These are phyloP conservation scores for Mycogone perniciosa DNA, from an alignment of 2,329 filamentous ascomycete species.

Conservation along the genomic window DNA sequence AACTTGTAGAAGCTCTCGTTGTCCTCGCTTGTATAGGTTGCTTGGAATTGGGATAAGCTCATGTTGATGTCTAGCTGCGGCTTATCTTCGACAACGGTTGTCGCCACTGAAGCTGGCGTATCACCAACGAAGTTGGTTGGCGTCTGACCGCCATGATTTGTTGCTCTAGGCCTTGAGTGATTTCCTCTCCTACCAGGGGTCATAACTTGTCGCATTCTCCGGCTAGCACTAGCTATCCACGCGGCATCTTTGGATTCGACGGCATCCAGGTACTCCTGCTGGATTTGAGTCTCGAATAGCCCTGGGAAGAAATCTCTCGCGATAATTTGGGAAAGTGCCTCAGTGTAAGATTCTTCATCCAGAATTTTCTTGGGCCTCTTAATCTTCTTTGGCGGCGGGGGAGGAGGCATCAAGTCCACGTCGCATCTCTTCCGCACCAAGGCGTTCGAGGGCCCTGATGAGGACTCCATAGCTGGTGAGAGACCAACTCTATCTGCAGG, in stretches of 20 bases:
- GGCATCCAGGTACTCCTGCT: constrained; percentile 88
- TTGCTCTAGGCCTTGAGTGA: constrained; percentile 19
- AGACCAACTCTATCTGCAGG: too few species aligned
- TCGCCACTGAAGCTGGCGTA: constrained; percentile 59
- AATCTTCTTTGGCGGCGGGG: constrained; percentile 78
- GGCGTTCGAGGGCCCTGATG: constrained; percentile 40
- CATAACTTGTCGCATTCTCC: constrained; percentile 69
- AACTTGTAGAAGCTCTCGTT: constrained; percentile 95
- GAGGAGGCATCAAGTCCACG: constrained; percentile 73
- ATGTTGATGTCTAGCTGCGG: constrained; percentile 65
- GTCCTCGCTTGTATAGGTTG: constrained; percentile 93
- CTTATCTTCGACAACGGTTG: constrained; percentile 32
- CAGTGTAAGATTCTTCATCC: constrained; percentile 90
- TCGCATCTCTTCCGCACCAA: constrained; percentile 65
- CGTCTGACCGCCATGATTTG: constrained; percentile 41
- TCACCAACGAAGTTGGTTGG: constrained; percentile 63
- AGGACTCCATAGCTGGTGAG: constrained; percentile 31
- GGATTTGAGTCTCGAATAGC: constrained; percentile 74
- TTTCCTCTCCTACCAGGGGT: constrained; percentile 55
- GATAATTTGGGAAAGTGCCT: constrained; percentile 87
- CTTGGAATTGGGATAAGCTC: constrained; percentile 78
- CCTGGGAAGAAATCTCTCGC: constrained; percentile 96
- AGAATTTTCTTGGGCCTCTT: constrained; percentile 84
- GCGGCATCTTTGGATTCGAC: constrained; percentile 75
- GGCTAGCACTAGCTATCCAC: constrained; percentile 81